Base-by-base conservation (phyloP, 768 basidiomycete genomes). In the Boletus bicolor region DNA sequence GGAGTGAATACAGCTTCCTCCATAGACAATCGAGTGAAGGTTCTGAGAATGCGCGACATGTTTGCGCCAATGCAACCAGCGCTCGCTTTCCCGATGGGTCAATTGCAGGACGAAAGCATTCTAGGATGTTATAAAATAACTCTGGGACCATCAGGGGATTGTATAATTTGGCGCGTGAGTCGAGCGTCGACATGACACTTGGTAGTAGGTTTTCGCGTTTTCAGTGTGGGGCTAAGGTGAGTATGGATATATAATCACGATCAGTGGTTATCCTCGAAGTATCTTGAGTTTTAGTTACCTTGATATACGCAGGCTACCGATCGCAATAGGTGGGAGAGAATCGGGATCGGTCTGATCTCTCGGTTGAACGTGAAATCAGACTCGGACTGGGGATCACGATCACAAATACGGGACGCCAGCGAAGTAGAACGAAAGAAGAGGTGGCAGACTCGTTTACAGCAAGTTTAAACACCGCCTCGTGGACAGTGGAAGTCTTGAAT, bases 1-100 rank as follows among this genome's bases (percentile, higher is more conserved):
- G 2, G 24, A 65, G 63, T 7, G 59, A 58, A 34, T 1, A 1
- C 24, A 58, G 17, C 14, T 12, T 42, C 41, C 24, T 47, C 63
- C 59, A 64, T 5, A 62, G 36, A 44, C 49, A 38, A 47, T 55
- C 19, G 30, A 65, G 52, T 2, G 62, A 49, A 34, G 54, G 55
- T 19, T 57, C 44, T 5, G 44, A 63, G 19, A 63, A 26, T 0
- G 49, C 36, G 5, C 47, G 57, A 36, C 50, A 52, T 14, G 62
- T 64, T 39, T 19, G 53, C 11, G 58, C 53, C 15, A 65, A 41
- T 9, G 59, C 15, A 15, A 38, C 15, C 26, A 61, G 21, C 2
- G 55, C 38, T 26, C 2, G 28, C 3, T 24, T 46, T 19, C 14
- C 54, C 4, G 1, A 1, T 15, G 15, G 12, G 9, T 36, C 34